Percentiles rank a stretch among this genome's conserved stretches.
phyloP scores from a whole-genome alignment of 805 yeast genomes.

The Spencermartinsiella europaea region DNA sequence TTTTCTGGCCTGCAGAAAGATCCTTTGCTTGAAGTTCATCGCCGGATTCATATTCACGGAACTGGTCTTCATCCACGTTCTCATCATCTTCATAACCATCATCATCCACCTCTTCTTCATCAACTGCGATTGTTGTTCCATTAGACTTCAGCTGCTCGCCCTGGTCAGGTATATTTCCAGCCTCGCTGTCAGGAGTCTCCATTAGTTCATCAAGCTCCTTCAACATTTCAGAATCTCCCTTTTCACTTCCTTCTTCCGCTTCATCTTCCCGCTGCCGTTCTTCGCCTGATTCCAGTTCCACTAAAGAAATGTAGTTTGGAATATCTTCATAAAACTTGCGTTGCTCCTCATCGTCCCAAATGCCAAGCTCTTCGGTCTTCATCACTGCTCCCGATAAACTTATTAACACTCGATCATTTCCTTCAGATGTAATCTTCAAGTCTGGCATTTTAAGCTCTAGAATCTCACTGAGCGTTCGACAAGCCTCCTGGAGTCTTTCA shows the following conservation, averaged over 20 bases:
- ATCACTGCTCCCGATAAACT: constrained; percentile 14
- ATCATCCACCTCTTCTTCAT: constrained; percentile 34
- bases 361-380: constrained; percentile 18
- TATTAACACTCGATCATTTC: constrained; percentile 24
- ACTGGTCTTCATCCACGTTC: constrained; percentile 27
- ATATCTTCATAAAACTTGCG: constrained; percentile 67
- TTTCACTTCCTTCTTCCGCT: constrained; percentile 12
- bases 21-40: constrained; percentile 32
- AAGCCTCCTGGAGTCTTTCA: constrained; percentile 41
- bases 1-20: constrained; percentile 8
- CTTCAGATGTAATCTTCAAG: constrained; percentile 24
- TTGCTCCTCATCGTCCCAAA: constrained; percentile 68
- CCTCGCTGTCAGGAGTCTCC: constrained; percentile 9
- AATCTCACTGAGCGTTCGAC: constrained; percentile 41
- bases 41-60: constrained; percentile 37
- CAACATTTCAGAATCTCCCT: constrained; percentile 19
- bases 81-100: constrained; percentile 40
- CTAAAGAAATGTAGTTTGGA: constrained; percentile 45
- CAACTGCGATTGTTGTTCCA: constrained; percentile 14
- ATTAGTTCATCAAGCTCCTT: background rate
- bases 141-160: constrained; percentile 17
- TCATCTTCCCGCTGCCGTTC: constrained; percentile 4
- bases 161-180: constrained; percentile 5
- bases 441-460: constrained; percentile 38
- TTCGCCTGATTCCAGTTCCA: constrained; percentile 12